phyloP scores from a whole-genome alignment of 2,329 filamentous ascomycete species.

The Rutstroemia sp. region DNA sequence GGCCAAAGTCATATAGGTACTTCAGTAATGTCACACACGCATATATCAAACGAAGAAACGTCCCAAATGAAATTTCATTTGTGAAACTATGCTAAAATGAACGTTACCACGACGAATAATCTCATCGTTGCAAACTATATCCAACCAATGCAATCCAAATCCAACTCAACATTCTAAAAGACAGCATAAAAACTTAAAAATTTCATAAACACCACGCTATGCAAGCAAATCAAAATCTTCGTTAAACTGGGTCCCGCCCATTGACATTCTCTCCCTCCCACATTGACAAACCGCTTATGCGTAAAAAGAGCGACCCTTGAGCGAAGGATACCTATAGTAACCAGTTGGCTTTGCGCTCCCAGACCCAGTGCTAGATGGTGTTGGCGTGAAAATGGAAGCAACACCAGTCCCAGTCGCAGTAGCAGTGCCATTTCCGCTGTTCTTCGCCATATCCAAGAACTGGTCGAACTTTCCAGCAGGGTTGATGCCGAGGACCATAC shows the following conservation, averaged over 20 bases:
- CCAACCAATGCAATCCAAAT: neutral
- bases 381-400: neutral
- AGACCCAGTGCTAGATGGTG: neutral
- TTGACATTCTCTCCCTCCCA: fast-evolving
- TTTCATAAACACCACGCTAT: neutral
- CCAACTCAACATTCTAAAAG: neutral
- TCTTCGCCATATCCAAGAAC: neutral
- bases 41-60: neutral
- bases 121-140: neutral
- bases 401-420: neutral
- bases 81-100: neutral
- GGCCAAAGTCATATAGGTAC: too few relatives aligned
- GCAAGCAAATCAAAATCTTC: neutral
- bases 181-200: neutral
- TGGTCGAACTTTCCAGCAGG: neutral
- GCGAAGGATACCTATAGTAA: neutral
- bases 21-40: too few relatives aligned
- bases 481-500: slow-evolving; percentile 4
- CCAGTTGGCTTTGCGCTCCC: neutral
- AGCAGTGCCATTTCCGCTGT: neutral
- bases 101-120: neutral
- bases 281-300: neutral
- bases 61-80: neutral
- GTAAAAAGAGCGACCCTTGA: neutral
- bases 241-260: neutral